Conservation (phyloP, 1,284 basidiomycete species). For the Leccinum pachyderme region DNA sequence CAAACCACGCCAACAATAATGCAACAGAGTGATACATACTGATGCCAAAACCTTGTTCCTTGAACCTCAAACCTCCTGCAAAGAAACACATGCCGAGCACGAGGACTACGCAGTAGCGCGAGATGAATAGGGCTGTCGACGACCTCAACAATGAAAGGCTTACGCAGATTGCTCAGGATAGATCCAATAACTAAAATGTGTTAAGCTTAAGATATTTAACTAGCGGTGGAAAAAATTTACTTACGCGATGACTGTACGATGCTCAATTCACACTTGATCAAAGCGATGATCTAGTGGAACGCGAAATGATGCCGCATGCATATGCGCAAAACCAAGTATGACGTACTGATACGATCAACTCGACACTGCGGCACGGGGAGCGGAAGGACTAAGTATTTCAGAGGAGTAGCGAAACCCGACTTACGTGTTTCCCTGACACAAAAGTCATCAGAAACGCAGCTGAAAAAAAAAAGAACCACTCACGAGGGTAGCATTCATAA, state of each 20-base stretch:
- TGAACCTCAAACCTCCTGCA: slow-evolving; percentile 73
- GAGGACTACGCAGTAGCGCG: slow-evolving; percentile 43
- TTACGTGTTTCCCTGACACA: slow-evolving; percentile 70
- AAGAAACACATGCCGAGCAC: slow-evolving; percentile 80
- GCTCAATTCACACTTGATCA: slow-evolving; percentile 75
- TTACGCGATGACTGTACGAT: slow-evolving; percentile 82
- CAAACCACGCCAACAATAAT: slow-evolving; percentile 3
- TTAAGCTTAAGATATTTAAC: slow-evolving; percentile 28
- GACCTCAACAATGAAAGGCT: slow-evolving; percentile 14
- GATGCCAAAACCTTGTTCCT: slow-evolving; percentile 72
- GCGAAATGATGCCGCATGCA: slow-evolving; percentile 9
- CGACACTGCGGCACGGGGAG: slow-evolving; percentile 50
- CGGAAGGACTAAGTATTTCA: slow-evolving; percentile 2
- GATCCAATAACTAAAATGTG: slow-evolving; percentile 67
- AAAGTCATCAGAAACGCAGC: slow-evolving; percentile 6
- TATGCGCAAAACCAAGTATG: slow-evolving; percentile 6
- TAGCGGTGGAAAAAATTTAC: slow-evolving; percentile 30
- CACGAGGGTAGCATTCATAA: slow-evolving; percentile 85
- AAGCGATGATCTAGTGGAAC: slow-evolving; percentile 68
- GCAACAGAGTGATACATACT: slow-evolving; percentile 41
- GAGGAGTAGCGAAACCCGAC: slow-evolving; percentile 30
- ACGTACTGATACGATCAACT: slow-evolving; percentile 72
- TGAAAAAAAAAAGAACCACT: slow-evolving; percentile 21
- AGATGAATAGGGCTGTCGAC: not conserved
- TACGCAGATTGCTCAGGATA: slow-evolving; percentile 77